phyloP scores from a whole-genome alignment of 2,329 filamentous ascomycete genomes.

The Apiospora marii region DNA sequence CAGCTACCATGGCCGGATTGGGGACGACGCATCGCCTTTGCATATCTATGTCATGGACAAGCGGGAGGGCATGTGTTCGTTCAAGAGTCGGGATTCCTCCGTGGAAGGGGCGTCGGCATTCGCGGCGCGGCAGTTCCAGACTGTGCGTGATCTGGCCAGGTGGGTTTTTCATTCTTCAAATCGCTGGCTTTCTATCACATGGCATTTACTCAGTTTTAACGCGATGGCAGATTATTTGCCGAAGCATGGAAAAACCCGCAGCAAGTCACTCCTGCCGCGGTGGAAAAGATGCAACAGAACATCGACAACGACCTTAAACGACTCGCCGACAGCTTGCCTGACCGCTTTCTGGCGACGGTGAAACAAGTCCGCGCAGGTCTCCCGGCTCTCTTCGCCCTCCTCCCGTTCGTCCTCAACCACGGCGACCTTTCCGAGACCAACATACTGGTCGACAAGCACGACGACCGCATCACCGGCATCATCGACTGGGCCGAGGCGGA shows the following conservation, averaged over 20 bases:
- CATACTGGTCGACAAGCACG: conserved; percentile 28
- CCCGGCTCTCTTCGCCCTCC: background rate
- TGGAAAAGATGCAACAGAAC: background rate
- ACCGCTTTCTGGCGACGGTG: background rate
- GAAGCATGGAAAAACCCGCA: background rate
- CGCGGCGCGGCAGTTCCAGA: background rate
- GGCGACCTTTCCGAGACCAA: conserved; percentile 26
- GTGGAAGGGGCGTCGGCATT: background rate
- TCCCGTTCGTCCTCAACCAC: background rate
- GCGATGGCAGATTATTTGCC: background rate
- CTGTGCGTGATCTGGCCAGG: background rate
- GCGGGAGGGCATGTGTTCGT: background rate
- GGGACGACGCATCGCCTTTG: background rate
- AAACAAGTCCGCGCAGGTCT: background rate
- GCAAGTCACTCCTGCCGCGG: background rate
- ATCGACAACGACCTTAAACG: background rate
- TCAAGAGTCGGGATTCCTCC: background rate
- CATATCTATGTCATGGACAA: background rate
- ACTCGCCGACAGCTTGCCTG: background rate
- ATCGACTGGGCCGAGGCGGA: conserved; percentile 31
- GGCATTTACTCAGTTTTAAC: background rate
- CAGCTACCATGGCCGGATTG: background rate
- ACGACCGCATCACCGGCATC: conserved; percentile 31
- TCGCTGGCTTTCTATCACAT: no score
- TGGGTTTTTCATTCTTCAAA: background rate